Percentiles rank a stretch among this genome's conserved stretches.
phyloP scores from a whole-genome alignment of 768 basidiomycete genomes.

The Trametes cingulata region DNA sequence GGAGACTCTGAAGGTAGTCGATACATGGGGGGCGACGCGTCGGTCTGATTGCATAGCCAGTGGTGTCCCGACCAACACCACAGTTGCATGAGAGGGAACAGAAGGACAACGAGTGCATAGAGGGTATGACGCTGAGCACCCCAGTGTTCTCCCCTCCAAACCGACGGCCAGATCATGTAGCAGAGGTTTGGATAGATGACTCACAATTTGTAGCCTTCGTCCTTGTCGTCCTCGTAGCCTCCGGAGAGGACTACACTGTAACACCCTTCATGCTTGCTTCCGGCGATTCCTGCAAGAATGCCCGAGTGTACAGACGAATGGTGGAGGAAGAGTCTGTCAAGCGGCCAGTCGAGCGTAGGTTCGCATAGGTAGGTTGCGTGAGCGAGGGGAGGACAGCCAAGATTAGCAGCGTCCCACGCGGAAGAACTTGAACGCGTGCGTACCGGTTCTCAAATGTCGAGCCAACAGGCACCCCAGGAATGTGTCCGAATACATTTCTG shows the following conservation, averaged over 20 bases:
- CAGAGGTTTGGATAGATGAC: neutral
- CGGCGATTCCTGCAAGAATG: constrained; percentile 24
- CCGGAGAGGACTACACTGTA: constrained; percentile 25
- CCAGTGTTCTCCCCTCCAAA: too few species aligned
- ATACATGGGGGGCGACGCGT: too few species aligned
- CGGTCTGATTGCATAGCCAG: too few species aligned
- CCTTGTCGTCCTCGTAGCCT: constrained; percentile 27
- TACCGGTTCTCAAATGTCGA: constrained; percentile 20
- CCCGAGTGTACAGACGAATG: constrained; percentile 19
- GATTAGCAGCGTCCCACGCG: neutral
- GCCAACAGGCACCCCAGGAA: constrained; percentile 10
- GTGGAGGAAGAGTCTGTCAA: constrained; percentile 9
- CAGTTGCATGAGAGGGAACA: too few species aligned
- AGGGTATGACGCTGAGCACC: too few species aligned
- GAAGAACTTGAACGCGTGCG: neutral
- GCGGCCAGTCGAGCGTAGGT: too few species aligned
- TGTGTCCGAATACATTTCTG: constrained; percentile 15
- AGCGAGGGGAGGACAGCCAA: too few species aligned
- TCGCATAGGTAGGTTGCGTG: neutral
- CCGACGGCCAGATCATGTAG: too few species aligned
- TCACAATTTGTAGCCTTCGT: constrained; percentile 25
- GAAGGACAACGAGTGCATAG: too few species aligned
- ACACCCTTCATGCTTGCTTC: constrained; percentile 18
- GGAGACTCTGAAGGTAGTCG: too few species aligned
- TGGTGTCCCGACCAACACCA: too few species aligned